phyloP scores from a whole-genome alignment of 139 green algal species.

The Raphidocelis subcapitata region DNA sequence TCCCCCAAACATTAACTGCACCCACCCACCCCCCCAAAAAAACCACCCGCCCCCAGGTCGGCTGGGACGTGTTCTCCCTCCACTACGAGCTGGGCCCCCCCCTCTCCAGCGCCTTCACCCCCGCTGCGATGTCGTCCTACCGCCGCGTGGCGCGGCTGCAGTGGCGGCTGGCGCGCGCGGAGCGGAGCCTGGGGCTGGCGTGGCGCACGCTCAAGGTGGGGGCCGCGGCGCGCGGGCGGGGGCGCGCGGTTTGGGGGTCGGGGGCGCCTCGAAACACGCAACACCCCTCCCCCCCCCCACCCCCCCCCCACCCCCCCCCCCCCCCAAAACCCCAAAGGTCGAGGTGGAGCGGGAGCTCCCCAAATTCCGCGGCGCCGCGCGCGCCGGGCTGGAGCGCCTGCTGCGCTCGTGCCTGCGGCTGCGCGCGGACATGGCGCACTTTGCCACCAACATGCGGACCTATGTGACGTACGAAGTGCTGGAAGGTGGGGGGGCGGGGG shows the following conservation, averaged over 20 bases:
- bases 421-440: conserved; percentile 86
- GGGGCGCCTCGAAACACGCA: no score
- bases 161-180: conserved; percentile 86
- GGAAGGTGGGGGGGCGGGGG: conserved; percentile 39
- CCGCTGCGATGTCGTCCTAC: conserved; percentile 64
- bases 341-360: conserved; percentile 42
- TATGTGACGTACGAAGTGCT: conserved; percentile 92
- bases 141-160: conserved; percentile 79
- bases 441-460: conserved; percentile 89
- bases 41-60: conserved; percentile 31
- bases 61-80: conserved; percentile 94
- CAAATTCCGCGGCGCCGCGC: conserved; percentile 9
- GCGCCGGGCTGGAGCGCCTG: conserved; percentile 21
- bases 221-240: no score
- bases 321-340: conserved; percentile 23
- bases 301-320: background rate
- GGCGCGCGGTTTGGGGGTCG: no score
- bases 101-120: conserved; percentile 73
- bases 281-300: no score
- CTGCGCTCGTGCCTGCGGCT: conserved; percentile 66
- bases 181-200: conserved; percentile 64
- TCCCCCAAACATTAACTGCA: no score
- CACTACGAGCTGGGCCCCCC: conserved; percentile 68
- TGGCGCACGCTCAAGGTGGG: conserved; percentile 71
- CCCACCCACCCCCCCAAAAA: no score